Percentiles rank a stretch among this genome's conserved stretches.
Conservation (phyloP, 805 yeast species). For the Osmozyma mogii region DNA sequence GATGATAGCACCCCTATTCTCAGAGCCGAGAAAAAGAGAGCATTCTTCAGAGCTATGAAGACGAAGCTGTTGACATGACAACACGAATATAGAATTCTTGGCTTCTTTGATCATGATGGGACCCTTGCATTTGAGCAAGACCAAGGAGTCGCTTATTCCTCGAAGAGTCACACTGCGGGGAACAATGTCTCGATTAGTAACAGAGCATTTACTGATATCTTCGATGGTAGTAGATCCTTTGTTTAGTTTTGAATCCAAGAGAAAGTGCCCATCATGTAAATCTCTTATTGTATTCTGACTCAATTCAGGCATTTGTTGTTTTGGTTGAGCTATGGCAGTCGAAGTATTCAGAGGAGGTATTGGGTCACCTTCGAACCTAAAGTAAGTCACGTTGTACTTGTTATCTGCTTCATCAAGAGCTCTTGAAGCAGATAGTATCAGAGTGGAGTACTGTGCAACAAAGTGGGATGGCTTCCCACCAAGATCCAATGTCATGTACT, state of each 20-base stretch:
- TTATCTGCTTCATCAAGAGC: conserved; percentile 14
- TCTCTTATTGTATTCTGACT: conserved; percentile 7
- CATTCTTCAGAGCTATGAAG: no score
- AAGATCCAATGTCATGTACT: conserved; percentile 3
- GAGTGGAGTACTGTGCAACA: no score
- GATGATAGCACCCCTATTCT: no score
- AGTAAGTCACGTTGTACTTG: conserved; percentile 10
- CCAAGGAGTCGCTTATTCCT: conserved; percentile 9
- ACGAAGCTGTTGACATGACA: conserved; percentile 25
- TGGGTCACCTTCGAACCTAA: conserved; percentile 26
- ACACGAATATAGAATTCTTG: conserved; percentile 9
- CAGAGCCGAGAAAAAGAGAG: no score
- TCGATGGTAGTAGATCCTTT: conserved; percentile 2
- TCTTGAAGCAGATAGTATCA: conserved; percentile 14
- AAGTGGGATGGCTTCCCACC: conserved; percentile 11
- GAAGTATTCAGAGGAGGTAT: no score
- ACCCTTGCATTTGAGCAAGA: conserved; percentile 18
- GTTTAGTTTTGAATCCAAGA: conserved; percentile 10
- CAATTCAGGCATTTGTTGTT: neutral
- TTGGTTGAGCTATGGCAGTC: no score
- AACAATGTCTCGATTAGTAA: no score
- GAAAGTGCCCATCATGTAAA: no score
- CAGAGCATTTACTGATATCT: no score
- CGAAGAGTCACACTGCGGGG: no score
- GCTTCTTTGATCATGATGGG: conserved; percentile 24